Percentiles rank a stretch among this genome's conserved stretches.
Evolutionary conservation across 129 eudicot species (phyloP).

Genomic region (Helianthus annuus): DNA sequence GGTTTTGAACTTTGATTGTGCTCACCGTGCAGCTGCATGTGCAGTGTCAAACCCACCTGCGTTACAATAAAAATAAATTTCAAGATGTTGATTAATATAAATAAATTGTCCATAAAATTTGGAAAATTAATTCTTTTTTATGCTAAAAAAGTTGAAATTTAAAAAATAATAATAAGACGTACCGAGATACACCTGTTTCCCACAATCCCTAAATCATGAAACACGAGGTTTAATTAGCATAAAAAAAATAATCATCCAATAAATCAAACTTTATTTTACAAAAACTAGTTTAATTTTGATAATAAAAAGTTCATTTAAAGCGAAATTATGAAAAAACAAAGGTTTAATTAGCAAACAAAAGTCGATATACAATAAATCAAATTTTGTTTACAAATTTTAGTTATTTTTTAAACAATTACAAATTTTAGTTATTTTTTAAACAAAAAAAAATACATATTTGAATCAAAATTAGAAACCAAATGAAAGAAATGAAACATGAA

Average conservation of each 20-base stretch:
- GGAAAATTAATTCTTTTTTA: not conserved
- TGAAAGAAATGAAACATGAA: not conserved
- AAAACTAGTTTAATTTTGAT: not conserved
- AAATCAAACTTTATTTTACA: not conserved
- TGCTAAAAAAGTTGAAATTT: not conserved
- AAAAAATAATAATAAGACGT: not conserved
- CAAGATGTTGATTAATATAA: not conserved
- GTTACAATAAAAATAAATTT: not conserved
- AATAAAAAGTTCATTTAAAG: not conserved
- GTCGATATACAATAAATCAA: too few relatives aligned
- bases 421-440: too few relatives aligned
- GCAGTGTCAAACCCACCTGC: conserved; percentile 97
- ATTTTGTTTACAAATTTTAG: too few relatives aligned
- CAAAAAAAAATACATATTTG: too few relatives aligned
- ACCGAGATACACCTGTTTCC: conserved; percentile 98
- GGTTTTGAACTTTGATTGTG: conserved; percentile 26
- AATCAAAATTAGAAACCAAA: not conserved
- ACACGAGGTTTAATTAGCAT: conserved; percentile 1
- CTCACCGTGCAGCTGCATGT: conserved; percentile 96
- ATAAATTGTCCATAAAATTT: not conserved
- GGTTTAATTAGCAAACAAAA: not conserved
- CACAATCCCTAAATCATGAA: conserved; percentile 82
- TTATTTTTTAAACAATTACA: too few relatives aligned
- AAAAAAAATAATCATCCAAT: not conserved
- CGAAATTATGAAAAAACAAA: not conserved